Evolutionary conservation across 2,329 filamentous ascomycete species (phyloP), one percentile per base, ranked within the genome.

Genomic region (Cryphonectria naterciae): DNA sequence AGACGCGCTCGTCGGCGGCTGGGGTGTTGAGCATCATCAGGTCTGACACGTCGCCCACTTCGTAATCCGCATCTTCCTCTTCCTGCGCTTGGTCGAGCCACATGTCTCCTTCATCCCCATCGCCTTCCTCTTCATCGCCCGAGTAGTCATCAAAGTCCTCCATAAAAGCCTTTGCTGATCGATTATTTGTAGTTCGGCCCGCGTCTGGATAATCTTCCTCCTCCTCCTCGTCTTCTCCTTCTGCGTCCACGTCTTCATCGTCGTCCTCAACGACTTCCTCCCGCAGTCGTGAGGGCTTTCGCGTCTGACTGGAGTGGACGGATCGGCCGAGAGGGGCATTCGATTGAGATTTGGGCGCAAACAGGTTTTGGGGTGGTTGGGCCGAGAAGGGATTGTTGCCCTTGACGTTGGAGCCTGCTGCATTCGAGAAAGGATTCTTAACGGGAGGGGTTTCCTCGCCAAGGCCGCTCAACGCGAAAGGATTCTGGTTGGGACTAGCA

Each of bases 1-100:
- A 82, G 71, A 89, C 83, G 65, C 85, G 84, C 71, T 84, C 82
- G 19, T 85, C 86, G 6, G 86, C 87, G 2, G 86, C 85, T 0
- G 88, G 86, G 11, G 86, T 88, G 60, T 84, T 81, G 64, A 89
- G 80, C 81, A 88, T 83, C 80, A 89, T 82, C 58, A 89, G 75
- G 72, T 89, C 86, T 28, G 84, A 82, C 32, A 83, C 83, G 54
- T 85, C 82, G 39, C 80, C 83, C 62, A 82, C 74, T 43, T 82
- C 76, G 19, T 80, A 78, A 68, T 80, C 78, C 37, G 79, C 81
- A 56, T 81, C 82, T 41, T 76, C 69, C 2, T 72, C 80, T 69
- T 82, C 80, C 69, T 82, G 80, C 54, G 80, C 80, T 83, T 85
- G 82, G 73, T 85, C 83, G n/a, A 86, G 78, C 74, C 86, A 86